Evolutionary conservation across 768 basidiomycete genomes (phyloP), one percentile per base, ranked within the genome.

Genomic region (Stropharia rugosoannulata): DNA sequence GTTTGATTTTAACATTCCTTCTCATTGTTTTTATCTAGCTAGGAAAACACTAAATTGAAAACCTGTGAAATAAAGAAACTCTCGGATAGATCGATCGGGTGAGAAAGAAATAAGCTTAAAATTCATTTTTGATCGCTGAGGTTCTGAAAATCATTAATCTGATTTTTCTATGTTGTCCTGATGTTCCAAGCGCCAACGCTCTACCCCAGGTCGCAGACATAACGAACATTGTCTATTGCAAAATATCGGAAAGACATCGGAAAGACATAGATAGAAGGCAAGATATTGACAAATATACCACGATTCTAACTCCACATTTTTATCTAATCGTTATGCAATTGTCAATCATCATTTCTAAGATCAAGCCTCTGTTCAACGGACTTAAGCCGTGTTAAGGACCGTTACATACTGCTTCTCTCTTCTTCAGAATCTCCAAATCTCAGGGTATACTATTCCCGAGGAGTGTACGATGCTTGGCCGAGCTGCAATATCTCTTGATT

Each of bases 61-160:
- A 19, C 18, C n/a, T 19, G 8, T 41, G 40, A 19, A 7, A 41
- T n/a, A 41, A 6, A 19, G 38, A 13, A 39, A 6, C 12, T 39
- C 3, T 25, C 25, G 22, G 42, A 35, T 18, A 52, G 57, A 65
- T 67, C 55, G 65, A 69, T 69, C 67, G 66, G 68, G 62, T 42
- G 54, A 38, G 58, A 52, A 60, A 57, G 62, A 70, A 70, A 69
- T 71, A 72, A 70, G 71, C 71, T 71, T 57, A 41, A 51, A 38
- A 38, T 36, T 32, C 39, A 29, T 40, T 39, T 25, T 50, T 56
- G 55, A 56, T 59, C 51, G 22, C 64, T 68, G 63, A 63, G 63
- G 59, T 60, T 39, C 62, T 60, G 43, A 35, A 18, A 38, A 29
- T 45, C 38, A 29, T 22, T 29, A 25, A 15, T 37, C 51, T 18